Evolutionary conservation across 1,284 basidiomycete species (phyloP).

Genomic region (Mixia osmundae): DNA sequence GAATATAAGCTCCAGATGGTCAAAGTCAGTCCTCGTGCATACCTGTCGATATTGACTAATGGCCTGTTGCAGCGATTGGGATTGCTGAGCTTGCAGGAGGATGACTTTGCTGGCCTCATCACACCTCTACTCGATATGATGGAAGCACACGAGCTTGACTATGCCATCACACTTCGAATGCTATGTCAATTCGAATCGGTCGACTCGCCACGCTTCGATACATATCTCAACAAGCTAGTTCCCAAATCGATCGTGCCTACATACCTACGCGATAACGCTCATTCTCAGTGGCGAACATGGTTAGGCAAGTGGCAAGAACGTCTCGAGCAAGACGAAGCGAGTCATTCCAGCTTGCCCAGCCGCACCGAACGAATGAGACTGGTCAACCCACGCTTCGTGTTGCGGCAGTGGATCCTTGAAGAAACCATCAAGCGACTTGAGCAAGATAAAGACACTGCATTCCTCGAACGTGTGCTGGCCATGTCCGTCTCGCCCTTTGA

Average conservation of each 20-base stretch:
- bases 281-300: conserved; percentile 36
- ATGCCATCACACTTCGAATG: conserved; percentile 52
- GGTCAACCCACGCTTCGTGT: conserved; percentile 63
- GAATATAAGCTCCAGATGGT: conserved; percentile 43
- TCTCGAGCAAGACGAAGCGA: conserved; percentile 28
- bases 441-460: conserved; percentile 32
- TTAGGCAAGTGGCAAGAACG: conserved; percentile 40
- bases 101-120: conserved; percentile 37
- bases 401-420: conserved; percentile 80
- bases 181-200: conserved; percentile 35
- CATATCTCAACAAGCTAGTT: conserved; percentile 33
- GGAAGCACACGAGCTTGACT: conserved; percentile 47
- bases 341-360: too few relatives aligned
- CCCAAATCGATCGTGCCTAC: conserved; percentile 20
- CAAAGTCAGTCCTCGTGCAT: conserved; percentile 29
- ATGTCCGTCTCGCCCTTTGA: conserved; percentile 62
- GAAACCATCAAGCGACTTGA: conserved; percentile 57
- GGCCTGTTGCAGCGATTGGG: conserved; percentile 39
- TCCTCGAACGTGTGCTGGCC: conserved; percentile 50
- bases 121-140: conserved; percentile 45
- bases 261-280: conserved; percentile 24
- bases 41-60: conserved; percentile 4
- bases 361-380: conserved; percentile 28
- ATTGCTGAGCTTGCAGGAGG: conserved; percentile 30
- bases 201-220: conserved; percentile 21